Evolutionary conservation across 805 yeast genomes (phyloP).

Genomic region (Monosporozyma servazzii): DNA sequence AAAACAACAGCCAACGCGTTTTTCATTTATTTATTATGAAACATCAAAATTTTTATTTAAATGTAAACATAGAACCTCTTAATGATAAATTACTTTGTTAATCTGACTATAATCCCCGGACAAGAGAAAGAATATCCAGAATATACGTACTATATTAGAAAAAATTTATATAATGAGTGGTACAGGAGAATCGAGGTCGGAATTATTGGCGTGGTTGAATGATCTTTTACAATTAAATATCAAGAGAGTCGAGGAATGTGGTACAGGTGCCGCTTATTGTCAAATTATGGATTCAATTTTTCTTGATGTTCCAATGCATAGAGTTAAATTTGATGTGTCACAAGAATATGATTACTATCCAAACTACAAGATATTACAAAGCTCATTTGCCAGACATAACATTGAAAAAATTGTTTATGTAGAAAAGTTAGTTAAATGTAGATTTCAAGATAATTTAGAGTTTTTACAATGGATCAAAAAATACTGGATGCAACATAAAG

Average conservation of each 20-base stretch:
- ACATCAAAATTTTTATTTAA: not conserved
- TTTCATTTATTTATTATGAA: not conserved
- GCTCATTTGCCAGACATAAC: slow-evolving; percentile 60
- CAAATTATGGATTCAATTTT: slow-evolving; percentile 81
- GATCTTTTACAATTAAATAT: slow-evolving; percentile 54
- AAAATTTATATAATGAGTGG: slow-evolving; percentile 10
- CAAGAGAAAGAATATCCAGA: not conserved
- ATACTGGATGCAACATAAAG: slow-evolving; percentile 70
- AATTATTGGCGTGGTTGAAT: slow-evolving; percentile 79
- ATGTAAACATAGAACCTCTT: not conserved
- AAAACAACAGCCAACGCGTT: no score
- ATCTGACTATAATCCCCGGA: no score
- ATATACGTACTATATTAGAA: not conserved
- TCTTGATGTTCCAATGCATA: slow-evolving; percentile 71
- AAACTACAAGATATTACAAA: slow-evolving; percentile 81
- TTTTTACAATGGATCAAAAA: slow-evolving; percentile 86
- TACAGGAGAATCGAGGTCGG: slow-evolving; percentile 73
- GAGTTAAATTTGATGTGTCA: slow-evolving; percentile 62
- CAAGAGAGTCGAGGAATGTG: slow-evolving; percentile 83
- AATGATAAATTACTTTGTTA: not conserved
- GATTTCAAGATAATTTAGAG: slow-evolving; percentile 89
- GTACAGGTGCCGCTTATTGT: slow-evolving; percentile 92
- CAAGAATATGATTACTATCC: slow-evolving; percentile 68
- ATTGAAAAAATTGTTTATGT: slow-evolving; percentile 73
- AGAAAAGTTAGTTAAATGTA: slow-evolving; percentile 73